These are phyloP conservation scores for Dissophora ornata DNA, from an alignment of 192 early-diverging fungal species.

Conservation along the genomic window DNA sequence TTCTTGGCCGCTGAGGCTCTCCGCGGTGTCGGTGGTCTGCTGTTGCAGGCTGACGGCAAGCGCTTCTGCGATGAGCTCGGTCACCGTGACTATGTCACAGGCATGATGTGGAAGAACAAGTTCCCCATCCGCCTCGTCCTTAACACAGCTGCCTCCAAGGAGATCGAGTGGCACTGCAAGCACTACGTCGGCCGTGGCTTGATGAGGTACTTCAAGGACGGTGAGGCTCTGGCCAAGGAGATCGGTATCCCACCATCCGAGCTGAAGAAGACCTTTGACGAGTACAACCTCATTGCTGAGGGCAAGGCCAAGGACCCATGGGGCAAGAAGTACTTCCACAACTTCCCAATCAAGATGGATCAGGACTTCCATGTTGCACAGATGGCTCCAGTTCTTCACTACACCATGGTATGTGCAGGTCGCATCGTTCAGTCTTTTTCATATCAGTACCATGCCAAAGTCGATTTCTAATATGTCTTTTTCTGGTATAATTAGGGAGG, in stretches of 20 bases:
- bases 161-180: slow-evolving; percentile 94
- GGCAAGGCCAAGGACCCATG: slow-evolving; percentile 70
- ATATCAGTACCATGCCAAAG: no score
- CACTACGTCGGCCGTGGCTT: slow-evolving; percentile 91
- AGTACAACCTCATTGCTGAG: slow-evolving; percentile 68
- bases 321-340: slow-evolving; percentile 79
- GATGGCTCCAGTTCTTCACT: slow-evolving; percentile 87
- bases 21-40: slow-evolving; percentile 91
- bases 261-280: slow-evolving; percentile 66
- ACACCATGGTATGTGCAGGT: slow-evolving; percentile 86
- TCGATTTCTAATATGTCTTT: no score
- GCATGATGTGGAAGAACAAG: slow-evolving; percentile 87
- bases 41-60: slow-evolving; percentile 82
- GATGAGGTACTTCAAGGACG: slow-evolving; percentile 84
- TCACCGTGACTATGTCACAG: slow-evolving; percentile 94
- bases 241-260: slow-evolving; percentile 66
- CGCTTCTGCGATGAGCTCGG: slow-evolving; percentile 95
- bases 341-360: slow-evolving; percentile 63
- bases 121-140: slow-evolving; percentile 86
- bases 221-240: slow-evolving; percentile 83
- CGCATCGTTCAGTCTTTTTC: no score
- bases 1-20: slow-evolving; percentile 97
- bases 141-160: slow-evolving; percentile 85
- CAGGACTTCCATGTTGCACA: slow-evolving; percentile 74
- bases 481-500: no score